Base-by-base conservation (phyloP, 2,329 filamentous ascomycete species). In the Chaetomiaceae sp. region DNA sequence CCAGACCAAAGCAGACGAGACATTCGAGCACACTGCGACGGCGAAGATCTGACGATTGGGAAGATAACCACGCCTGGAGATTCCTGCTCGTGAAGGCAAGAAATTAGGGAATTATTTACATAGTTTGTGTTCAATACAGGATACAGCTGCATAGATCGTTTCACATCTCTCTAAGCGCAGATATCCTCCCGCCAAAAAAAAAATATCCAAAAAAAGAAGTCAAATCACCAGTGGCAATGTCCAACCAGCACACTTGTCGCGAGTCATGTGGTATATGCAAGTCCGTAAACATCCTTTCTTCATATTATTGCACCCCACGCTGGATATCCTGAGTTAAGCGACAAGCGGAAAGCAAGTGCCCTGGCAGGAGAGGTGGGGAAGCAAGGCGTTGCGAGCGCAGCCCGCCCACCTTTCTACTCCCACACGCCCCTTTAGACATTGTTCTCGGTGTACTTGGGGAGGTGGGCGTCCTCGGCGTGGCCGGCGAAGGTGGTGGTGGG, bases 401-500 rank as follows among this genome's bases (percentile, higher is more conserved):
- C n/a, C n/a, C n/a, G n/a, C n/a, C n/a, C n/a, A n/a, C n/a, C n/a
- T n/a, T n/a, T n/a, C n/a, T n/a, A n/a, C n/a, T n/a, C n/a, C 22
- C 22, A 24, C 5, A 24, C 22, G 2, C 19, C 32, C n/a, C 2
- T 9, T 42, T 54, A 51, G 12, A 54, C 51, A 15, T 40, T 19
- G 14, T 18, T 29, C 3, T 42, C 41, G 32, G 33, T 29, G 17
- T 30, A 15, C 47, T 49, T 48, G 42, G 37, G 37, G 39, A 54
- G 29, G 38, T 43, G 49, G 34, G 38, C 38, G 19, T 47, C 42
- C 11, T 53, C 38, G 36, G 30, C 22, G 7, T 19, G 26, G 15
- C 22, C 29, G 17, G 83, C 82, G 56, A 85, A 90, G 56, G 85
- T 89, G 58, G 71, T 71, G 60, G 76, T 76, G 35, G 86, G 85